phyloP scores from a whole-genome alignment of 2,329 filamentous ascomycete genomes.

The Sclerotinia spermophila region DNA sequence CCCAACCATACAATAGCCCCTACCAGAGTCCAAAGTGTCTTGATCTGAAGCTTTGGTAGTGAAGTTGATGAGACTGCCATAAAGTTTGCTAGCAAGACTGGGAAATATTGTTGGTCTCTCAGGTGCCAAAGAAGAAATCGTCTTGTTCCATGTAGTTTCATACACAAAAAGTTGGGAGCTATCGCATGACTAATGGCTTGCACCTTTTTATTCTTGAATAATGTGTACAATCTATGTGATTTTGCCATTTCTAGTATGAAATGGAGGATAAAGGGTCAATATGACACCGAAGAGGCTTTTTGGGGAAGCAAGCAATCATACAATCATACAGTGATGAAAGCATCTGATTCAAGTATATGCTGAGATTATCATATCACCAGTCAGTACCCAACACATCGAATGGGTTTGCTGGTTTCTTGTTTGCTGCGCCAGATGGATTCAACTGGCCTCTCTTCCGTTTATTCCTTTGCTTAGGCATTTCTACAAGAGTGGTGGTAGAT shows the following conservation, averaged over 20 bases:
- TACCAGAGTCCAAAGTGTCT: background rate
- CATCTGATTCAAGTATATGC: background rate
- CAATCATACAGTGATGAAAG: background rate
- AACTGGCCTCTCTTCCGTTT: conserved; percentile 22
- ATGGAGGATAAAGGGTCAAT: background rate
- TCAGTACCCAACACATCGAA: conserved; percentile 13
- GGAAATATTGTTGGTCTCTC: background rate
- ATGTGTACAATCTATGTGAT: no score
- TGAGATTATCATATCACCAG: background rate
- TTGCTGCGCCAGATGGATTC: background rate
- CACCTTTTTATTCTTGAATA: background rate
- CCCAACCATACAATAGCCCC: background rate
- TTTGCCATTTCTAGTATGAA: background rate
- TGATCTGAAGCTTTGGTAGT: background rate
- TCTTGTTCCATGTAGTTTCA: background rate
- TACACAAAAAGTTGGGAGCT: background rate
- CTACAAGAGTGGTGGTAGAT: background rate
- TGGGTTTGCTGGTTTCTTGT: conserved; percentile 6
- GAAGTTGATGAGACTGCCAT: background rate
- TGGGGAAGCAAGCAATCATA: background rate
- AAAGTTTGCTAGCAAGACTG: background rate
- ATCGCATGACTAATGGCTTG: no score
- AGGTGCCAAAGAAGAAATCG: background rate
- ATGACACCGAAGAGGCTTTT: background rate
- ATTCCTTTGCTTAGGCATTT: conserved; percentile 22